A percentile compares a stretch with the other conserved stretches of the same genome.
Evolutionary conservation across 2,329 filamentous ascomycete species (phyloP).

Genomic region (Microascus cirrosus): DNA sequence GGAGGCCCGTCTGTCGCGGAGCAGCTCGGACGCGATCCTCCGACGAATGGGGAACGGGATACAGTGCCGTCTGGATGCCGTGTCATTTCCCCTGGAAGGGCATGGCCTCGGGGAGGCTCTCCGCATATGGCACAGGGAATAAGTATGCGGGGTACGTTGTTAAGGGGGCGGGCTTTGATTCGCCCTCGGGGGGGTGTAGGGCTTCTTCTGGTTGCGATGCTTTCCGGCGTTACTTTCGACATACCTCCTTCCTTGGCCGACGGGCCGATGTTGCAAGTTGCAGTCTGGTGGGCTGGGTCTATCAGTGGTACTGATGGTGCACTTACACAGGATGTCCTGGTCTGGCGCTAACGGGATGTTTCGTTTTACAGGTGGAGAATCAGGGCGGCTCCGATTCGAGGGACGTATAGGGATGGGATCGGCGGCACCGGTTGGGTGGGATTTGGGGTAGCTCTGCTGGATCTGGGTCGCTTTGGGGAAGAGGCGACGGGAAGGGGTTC

Average conservation of each 20-base stretch:
- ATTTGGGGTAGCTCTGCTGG: background rate
- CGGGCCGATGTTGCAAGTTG: background rate
- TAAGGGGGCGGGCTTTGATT: background rate
- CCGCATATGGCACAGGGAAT: background rate
- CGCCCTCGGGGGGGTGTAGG: background rate
- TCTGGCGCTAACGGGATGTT: background rate
- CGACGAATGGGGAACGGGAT: constrained; percentile 10
- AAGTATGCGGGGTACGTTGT: background rate
- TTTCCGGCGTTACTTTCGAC: background rate
- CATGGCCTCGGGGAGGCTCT: background rate
- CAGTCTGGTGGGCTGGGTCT: background rate
- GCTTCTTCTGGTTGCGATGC: background rate
- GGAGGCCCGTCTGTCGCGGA: constrained; percentile 17
- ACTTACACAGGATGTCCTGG: background rate
- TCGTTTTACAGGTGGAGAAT: background rate
- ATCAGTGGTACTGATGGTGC: background rate
- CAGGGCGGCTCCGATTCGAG: too few species aligned
- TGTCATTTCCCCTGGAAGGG: background rate
- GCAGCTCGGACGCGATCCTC: constrained; percentile 16
- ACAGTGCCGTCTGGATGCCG: background rate
- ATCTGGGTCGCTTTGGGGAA: background rate
- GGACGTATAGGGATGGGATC: background rate
- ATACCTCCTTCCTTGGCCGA: background rate
- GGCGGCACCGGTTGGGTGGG: background rate
- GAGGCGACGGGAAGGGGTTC: background rate